Base-by-base conservation (phyloP, 139 green algal species). In the Medakamo hakoo region DNA sequence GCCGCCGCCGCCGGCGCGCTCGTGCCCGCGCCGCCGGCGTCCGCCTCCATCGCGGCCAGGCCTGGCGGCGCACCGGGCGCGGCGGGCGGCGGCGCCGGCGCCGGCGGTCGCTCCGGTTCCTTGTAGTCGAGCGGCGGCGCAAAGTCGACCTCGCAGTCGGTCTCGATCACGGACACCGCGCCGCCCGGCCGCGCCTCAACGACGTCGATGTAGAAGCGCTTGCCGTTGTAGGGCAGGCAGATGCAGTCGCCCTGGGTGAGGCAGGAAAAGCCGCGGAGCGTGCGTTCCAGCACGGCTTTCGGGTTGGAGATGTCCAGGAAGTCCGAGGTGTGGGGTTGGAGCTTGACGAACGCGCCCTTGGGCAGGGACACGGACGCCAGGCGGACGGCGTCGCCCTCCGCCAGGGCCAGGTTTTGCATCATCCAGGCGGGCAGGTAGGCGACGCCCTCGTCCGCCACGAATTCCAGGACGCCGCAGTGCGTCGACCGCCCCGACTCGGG, bases 351-450 rank as follows among this genome's bases (percentile, higher is more conserved):
- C 1, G 68, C 87, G 55, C 91, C 92, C 78, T 98, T 99, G 22
- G 85, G 86, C 57, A 98, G 84, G 0, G 78, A 86, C 25, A 85
- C 85, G 64, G 76, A 90, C 59, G 68, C 73, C 59, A 99, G 73
- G 9, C 74, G 79, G 2, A 98, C 80, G 20, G 94, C 66, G 56
- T 95, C 84, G 5, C 93, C 93, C 68, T 96, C 92, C 30, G 81
- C 63, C 21, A 98, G 68, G 30, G 92, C 63, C 68, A 98, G 63
- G 71, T 98, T 98, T 62, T 95, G 77, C 92, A 98, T 98, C 89
- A 98, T 96, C 83, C 93, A 99, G 72, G 96, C 94, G 19, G 93
- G 93, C 77, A 99, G 85, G 77, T 98, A 98, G 2, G 90, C 76
- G 32, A 88, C 78, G 2, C 93, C 93, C 63, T 99, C 93, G 30